Evolutionary conservation across 2,329 filamentous ascomycete species (phyloP), one percentile per base, ranked within the genome.

Genomic region (Pseudofabraea citricarpa): DNA sequence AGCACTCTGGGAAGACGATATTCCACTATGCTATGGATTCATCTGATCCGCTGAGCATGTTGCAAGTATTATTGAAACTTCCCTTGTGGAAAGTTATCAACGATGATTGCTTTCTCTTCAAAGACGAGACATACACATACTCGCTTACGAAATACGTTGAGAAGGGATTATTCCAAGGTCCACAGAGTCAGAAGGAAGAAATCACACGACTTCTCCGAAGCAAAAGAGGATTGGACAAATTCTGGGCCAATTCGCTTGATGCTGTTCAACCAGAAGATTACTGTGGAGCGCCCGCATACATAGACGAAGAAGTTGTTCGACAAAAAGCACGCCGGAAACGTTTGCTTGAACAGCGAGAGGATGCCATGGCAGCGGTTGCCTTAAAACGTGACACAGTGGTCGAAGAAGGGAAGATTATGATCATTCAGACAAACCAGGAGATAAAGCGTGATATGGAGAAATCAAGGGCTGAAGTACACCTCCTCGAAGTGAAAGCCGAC

Each of bases 81-180:
- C 35, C 35, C 9, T 71, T 84, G 64, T 85, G 81, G 81, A 79
- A 80, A 54, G 65, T 74, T 21, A 64, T 85, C 54, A 85, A 85
- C 62, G 74, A 78, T 46, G 65, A 74, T 0, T 75, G 71, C 51
- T 79, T 81, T 51, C 64, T 71, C 45, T 79, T 71, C 59, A 72
- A 61, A 1, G 66, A 74, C 31, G 71, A 72, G 21, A 69, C 65
- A 3, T 70, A 71, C 51, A 77, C 73, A 1, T 85, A 83, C 60
- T 85, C 81, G 0, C 75, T 81, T 0, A 78, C 81, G 3, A 81
- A 80, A 64, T 85, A 85, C 56, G 69, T 81, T 16, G 45, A 51
- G 22, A 53, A 53, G 19, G 50, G 43, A 10, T 29, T 52, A 15
- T 50, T 38, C 22, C 36, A 18, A 13, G 50, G 48, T 12, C 50